These are phyloP conservation scores for Verticillium zaregamsianum DNA, from an alignment of 2,329 filamentous ascomycete species.

Conservation along the genomic window DNA sequence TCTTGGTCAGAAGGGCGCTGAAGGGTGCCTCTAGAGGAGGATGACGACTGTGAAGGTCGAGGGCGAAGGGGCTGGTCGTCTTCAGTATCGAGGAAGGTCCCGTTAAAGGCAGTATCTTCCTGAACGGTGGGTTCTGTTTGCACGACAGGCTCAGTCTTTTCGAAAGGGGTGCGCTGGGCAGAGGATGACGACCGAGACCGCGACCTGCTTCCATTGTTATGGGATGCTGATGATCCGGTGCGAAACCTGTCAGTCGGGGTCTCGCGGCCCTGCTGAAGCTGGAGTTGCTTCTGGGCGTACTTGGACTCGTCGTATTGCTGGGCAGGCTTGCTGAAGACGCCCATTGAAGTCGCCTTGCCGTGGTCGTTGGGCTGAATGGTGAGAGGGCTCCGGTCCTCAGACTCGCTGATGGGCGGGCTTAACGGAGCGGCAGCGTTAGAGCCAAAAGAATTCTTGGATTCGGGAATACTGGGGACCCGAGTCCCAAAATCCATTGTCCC, in stretches of 20 bases:
- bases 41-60: not conserved
- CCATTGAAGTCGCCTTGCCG: constrained; percentile 73
- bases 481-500: constrained; percentile 23
- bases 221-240: constrained; percentile 40
- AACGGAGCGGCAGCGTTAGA: constrained; percentile 30
- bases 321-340: constrained; percentile 61
- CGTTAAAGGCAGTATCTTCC: constrained; percentile 25
- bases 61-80: constrained; percentile 19
- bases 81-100: constrained; percentile 39
- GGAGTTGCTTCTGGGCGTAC: constrained; percentile 76
- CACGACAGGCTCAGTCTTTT: constrained; percentile 22
- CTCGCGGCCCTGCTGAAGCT: constrained; percentile 72
- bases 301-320: constrained; percentile 80
- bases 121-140: constrained; percentile 24
- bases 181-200: constrained; percentile 47
- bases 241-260: constrained; percentile 47
- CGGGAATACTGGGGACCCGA: constrained; percentile 12
- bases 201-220: constrained; percentile 20
- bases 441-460: constrained; percentile 23
- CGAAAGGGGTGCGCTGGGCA: constrained; percentile 28
- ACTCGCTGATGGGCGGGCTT: constrained; percentile 63
- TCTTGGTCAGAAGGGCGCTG: constrained; percentile 48
- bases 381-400: constrained; percentile 61
- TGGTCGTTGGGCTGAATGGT: constrained; percentile 70
- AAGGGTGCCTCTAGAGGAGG: constrained; percentile 31